These are phyloP conservation scores for Hyphopichia pseudoburtonii DNA, from an alignment of 1,139 yeast genomes.

Conservation along the genomic window DNA sequence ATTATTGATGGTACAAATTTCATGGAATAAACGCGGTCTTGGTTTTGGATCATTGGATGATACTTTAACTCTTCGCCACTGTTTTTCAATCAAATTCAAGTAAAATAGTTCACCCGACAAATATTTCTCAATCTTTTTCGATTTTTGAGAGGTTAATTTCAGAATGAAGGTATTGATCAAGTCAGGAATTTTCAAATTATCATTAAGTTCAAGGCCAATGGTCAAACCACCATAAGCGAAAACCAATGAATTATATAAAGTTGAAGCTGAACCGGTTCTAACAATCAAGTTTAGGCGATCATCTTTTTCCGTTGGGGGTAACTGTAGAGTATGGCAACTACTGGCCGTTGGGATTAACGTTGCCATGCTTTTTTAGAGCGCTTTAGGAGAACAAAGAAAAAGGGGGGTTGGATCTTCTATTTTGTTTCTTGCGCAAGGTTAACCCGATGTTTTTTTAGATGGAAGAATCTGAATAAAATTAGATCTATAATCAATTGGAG, in stretches of 20 bases:
- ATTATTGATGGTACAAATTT: conserved; percentile 49
- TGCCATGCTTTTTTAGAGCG: conserved; percentile 26
- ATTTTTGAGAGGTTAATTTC: conserved; percentile 28
- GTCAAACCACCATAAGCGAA: conserved; percentile 71
- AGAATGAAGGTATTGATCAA: conserved; percentile 25
- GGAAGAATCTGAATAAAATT: no score
- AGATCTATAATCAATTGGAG: no score
- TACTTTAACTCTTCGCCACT: conserved; percentile 48
- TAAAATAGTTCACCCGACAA: conserved; percentile 58
- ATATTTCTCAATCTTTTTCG: conserved; percentile 38
- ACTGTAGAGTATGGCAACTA: conserved; percentile 44
- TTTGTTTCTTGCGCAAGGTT: no score
- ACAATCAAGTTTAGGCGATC: conserved; percentile 51
- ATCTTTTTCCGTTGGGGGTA: conserved; percentile 49
- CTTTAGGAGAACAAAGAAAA: background rate
- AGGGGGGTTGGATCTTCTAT: no score
- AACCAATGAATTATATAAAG: conserved; percentile 56
- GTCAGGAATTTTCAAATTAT: conserved; percentile 34
- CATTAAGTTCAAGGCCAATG: conserved; percentile 49
- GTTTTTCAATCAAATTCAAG: conserved; percentile 54
- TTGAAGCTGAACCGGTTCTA: conserved; percentile 67
- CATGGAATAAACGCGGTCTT: conserved; percentile 58
- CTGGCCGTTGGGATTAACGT: conserved; percentile 50
- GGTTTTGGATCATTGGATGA: conserved; percentile 31
- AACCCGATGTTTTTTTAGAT: no score